phyloP scores from a whole-genome alignment of 2,329 filamentous ascomycete species.

The Claviceps sp. region DNA sequence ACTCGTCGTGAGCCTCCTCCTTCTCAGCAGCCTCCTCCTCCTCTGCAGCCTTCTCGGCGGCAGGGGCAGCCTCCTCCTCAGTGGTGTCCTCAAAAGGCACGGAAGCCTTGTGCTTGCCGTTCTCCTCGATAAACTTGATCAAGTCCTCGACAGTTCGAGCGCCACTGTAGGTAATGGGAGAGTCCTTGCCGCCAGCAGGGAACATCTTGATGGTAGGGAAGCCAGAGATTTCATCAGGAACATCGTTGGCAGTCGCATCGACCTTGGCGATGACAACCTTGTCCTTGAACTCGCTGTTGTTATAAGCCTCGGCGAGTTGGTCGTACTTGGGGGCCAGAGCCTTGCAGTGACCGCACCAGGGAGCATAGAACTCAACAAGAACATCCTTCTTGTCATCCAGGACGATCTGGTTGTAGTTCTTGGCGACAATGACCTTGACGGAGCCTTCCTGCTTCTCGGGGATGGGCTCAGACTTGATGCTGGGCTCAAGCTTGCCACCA shows the following conservation, averaged over 20 bases:
- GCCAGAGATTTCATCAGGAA: conserved; percentile 89
- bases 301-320: conserved; percentile 68
- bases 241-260: conserved; percentile 89
- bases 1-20: conserved; percentile 46
- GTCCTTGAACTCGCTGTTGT: conserved; percentile 64
- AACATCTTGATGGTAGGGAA: conserved; percentile 99
- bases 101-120: conserved; percentile 76
- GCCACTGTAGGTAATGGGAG: conserved; percentile 76
- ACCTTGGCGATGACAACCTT: conserved; percentile 94
- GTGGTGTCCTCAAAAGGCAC: conserved; percentile 43
- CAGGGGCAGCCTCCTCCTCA: conserved; percentile 41
- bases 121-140: conserved; percentile 84
- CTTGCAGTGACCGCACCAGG: conserved; percentile 99
- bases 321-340: conserved; percentile 94
- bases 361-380: conserved; percentile 94
- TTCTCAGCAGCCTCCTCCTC: conserved; percentile 31
- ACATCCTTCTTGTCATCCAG: conserved; percentile 94
- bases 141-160: conserved; percentile 85
- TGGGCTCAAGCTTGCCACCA: conserved; percentile 80
- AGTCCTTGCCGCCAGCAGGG: conserved; percentile 76
- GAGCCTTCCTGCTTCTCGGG: conserved; percentile 86
- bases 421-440: conserved; percentile 79
- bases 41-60: conserved; percentile 33
- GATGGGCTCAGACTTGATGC: conserved; percentile 96
- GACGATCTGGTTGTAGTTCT: conserved; percentile 85